These are phyloP conservation scores for Desmodesmus armatus DNA, from an alignment of 139 green algal species.

Conservation along the genomic window DNA sequence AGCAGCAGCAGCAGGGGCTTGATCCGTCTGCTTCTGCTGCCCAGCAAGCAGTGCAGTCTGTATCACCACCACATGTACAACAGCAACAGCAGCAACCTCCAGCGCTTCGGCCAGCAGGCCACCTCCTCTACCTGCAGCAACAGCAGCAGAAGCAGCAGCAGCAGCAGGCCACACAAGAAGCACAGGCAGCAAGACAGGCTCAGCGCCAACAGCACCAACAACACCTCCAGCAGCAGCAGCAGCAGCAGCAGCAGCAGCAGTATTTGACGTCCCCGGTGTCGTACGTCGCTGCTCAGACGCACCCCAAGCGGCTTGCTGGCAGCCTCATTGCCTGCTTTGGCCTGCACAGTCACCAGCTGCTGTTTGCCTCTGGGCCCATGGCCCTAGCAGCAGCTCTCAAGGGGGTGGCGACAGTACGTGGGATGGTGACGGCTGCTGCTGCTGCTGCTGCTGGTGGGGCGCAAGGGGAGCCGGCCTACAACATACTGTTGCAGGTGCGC, in stretches of 20 bases:
- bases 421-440: background rate
- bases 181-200: background rate
- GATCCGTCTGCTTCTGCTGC: too few species aligned
- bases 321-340: background rate
- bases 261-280: slow-evolving; percentile 15
- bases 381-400: background rate
- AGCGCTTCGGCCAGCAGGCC: too few species aligned
- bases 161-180: background rate
- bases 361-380: slow-evolving; percentile 24
- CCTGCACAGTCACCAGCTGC: slow-evolving; percentile 31
- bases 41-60: too few species aligned
- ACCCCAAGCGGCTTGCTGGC: background rate
- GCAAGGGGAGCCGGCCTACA: background rate
- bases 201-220: background rate
- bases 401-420: slow-evolving; percentile 17
- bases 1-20: too few species aligned
- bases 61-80: too few species aligned
- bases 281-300: background rate
- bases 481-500: slow-evolving; percentile 42
- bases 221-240: background rate
- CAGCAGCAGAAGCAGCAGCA: background rate
- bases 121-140: slow-evolving; percentile 25
- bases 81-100: slow-evolving; percentile 5
- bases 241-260: slow-evolving; percentile 5
- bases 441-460: too few species aligned